Percentiles rank a stretch among this genome's conserved stretches.
phyloP scores from a whole-genome alignment of 306 rosid genomes.

The Castanospermum australe region DNA sequence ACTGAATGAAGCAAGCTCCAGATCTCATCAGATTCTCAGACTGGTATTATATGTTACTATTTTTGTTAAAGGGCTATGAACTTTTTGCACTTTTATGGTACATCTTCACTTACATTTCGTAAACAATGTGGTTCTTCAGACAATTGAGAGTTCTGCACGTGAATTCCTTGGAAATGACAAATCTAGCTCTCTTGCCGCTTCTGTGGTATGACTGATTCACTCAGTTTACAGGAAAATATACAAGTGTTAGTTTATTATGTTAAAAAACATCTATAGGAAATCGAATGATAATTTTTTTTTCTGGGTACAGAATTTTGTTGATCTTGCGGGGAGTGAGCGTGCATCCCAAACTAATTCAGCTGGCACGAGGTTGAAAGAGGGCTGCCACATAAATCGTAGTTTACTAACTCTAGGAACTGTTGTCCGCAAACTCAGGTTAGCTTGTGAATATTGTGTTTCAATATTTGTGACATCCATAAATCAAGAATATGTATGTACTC shows the following conservation, averaged over 20 bases:
- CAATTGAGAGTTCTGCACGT: conserved; percentile 88
- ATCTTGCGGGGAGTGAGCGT: conserved; percentile 98
- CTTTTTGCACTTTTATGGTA: neutral
- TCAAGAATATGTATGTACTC: neutral
- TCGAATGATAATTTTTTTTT: neutral
- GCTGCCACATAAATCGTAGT: conserved; percentile 98
- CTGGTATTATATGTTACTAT: conserved; percentile 52
- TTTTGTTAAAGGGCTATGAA: neutral
- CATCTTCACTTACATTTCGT: conserved; percentile 25
- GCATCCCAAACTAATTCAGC: conserved; percentile 97
- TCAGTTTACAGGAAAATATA: neutral
- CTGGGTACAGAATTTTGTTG: conserved; percentile 75
- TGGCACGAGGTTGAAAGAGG: conserved; percentile 94
- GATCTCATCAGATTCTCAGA: conserved; percentile 99
- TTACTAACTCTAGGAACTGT: conserved; percentile 95
- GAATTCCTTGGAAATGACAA: conserved; percentile 92
- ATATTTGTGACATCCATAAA: neutral
- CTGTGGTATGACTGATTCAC: conserved; percentile 66
- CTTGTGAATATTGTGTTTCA: conserved; percentile 26
- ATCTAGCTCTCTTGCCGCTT: conserved; percentile 85
- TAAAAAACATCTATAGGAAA: conserved; percentile 18
- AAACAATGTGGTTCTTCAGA: conserved; percentile 48
- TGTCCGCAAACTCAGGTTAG: conserved; percentile 96
- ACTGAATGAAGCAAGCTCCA: conserved; percentile 95
- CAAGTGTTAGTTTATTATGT: neutral